Conservation (phyloP, 116 monocot species). For the Cymodocea nodosa region DNA sequence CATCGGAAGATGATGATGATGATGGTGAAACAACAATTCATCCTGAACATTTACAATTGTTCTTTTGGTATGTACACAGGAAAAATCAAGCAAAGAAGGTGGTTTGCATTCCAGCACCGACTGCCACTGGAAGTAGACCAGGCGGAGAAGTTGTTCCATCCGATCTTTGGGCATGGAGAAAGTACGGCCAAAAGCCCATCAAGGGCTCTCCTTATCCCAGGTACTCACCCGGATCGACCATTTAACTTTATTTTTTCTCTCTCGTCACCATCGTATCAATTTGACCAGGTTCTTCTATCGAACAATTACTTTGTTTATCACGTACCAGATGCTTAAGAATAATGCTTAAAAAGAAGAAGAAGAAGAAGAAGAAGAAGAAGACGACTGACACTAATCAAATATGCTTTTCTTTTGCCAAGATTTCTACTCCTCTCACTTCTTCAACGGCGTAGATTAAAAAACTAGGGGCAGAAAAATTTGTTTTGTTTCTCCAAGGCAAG, state of each 20-base stretch:
- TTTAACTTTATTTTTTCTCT: neutral
- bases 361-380: neutral
- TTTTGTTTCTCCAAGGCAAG: neutral
- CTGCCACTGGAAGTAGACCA: conserved; percentile 41
- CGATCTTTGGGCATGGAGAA: conserved; percentile 99
- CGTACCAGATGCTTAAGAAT: neutral
- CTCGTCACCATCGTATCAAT: neutral
- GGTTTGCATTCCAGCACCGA: conserved; percentile 90
- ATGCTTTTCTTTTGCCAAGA: neutral
- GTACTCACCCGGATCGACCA: conserved; percentile 14
- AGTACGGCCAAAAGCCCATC: conserved; percentile 97
- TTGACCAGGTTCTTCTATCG: neutral
- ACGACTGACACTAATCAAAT: neutral
- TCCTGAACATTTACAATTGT: neutral
- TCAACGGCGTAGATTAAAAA: neutral
- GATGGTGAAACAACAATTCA: no score
- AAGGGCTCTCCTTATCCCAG: conserved; percentile 97
- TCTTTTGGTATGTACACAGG: conserved; percentile 16
- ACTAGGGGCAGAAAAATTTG: neutral
- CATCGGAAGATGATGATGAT: no score
- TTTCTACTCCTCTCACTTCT: neutral
- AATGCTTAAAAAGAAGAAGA: neutral
- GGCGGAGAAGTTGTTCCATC: conserved; percentile 85
- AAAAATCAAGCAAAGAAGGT: conserved; percentile 92
- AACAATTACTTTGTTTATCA: neutral